Percentiles rank a stretch among this genome's conserved stretches.
These are phyloP conservation scores for Phytopythium sindhum DNA, from an alignment of 352 stramenopile genomes.

Conservation along the genomic window DNA sequence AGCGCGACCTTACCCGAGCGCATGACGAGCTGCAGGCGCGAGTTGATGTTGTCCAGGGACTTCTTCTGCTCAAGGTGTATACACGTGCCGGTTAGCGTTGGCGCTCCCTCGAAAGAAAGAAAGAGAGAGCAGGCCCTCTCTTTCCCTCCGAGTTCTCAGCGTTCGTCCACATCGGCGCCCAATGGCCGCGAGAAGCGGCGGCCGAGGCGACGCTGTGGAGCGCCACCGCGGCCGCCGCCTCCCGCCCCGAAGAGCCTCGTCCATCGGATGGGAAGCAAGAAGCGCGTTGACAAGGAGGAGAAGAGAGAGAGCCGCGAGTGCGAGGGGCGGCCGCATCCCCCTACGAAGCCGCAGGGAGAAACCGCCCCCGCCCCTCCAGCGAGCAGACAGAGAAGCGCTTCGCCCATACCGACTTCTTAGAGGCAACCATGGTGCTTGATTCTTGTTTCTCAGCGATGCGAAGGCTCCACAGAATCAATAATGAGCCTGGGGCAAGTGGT, in stretches of 20 bases:
- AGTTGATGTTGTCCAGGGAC: constrained; percentile 99
- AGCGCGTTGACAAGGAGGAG: constrained; percentile 3
- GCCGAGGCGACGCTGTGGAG: neutral
- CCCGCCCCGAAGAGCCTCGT: constrained; percentile 35
- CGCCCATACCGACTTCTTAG: constrained; percentile 89
- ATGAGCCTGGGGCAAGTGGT: constrained; percentile 11
- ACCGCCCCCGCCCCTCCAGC: constrained; percentile 10
- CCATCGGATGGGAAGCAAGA: constrained; percentile 51
- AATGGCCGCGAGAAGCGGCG: constrained; percentile 11
- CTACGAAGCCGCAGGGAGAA: neutral
- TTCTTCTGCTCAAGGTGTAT: constrained; percentile 89
- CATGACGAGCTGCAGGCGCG: constrained; percentile 98
- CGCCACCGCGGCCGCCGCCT: neutral
- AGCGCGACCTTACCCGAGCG: constrained; percentile 98
- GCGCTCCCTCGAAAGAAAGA: constrained; percentile 24
- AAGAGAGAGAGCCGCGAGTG: constrained; percentile 1
- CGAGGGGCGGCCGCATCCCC: neutral
- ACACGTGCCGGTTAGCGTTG: constrained; percentile 16
- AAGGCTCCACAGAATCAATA: constrained; percentile 66
- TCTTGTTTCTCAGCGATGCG: constrained; percentile 69
- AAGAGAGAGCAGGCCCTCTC: constrained; percentile 4
- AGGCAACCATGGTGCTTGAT: constrained; percentile 82
- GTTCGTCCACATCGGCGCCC: neutral
- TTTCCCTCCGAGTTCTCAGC: constrained; percentile 10
- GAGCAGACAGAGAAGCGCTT: constrained; percentile 21